These are phyloP conservation scores for Arthrobotrys entomopaga DNA, from an alignment of 2,329 filamentous ascomycete species.

Conservation along the genomic window DNA sequence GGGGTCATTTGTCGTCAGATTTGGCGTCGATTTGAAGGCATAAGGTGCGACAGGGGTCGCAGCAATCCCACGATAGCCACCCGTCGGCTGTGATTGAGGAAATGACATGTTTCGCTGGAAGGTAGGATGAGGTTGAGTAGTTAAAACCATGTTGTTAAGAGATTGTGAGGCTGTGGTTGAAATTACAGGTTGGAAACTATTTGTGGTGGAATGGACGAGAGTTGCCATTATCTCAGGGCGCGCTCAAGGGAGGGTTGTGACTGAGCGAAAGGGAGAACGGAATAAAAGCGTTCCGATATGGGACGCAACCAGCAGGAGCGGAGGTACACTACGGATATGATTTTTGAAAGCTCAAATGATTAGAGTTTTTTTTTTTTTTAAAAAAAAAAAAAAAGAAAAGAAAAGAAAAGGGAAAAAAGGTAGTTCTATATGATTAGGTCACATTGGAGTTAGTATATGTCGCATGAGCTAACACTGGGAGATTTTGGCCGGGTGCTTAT, in stretches of 20 bases:
- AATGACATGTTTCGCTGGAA: constrained; percentile 61
- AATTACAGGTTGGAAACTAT: constrained; percentile 72
- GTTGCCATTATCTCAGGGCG: constrained; percentile 72
- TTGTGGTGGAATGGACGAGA: constrained; percentile 74
- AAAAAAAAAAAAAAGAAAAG: too few species aligned
- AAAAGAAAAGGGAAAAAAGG: too few species aligned
- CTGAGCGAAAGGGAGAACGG: neutral
- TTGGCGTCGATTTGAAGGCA: constrained; percentile 76
- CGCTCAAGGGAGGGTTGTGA: too few species aligned
- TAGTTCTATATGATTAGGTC: too few species aligned
- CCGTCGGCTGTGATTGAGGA: constrained; percentile 66
- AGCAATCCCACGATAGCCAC: constrained; percentile 66
- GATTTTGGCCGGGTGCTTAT: too few species aligned
- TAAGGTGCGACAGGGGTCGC: constrained; percentile 76
- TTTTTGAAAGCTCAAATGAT: too few species aligned
- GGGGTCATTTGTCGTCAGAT: constrained; percentile 67
- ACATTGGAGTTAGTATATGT: too few species aligned
- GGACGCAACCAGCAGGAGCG: too few species aligned
- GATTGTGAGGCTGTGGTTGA: constrained; percentile 78
- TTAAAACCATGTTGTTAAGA: constrained; percentile 71
- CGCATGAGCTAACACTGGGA: too few species aligned
- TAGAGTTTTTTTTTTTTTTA: too few species aligned
- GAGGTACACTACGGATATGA: too few species aligned
- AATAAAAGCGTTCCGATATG: neutral
- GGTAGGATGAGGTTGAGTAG: constrained; percentile 63